Evolutionary conservation across 768 basidiomycete species (phyloP).

Genomic region (Sarcomyxa edulis): DNA sequence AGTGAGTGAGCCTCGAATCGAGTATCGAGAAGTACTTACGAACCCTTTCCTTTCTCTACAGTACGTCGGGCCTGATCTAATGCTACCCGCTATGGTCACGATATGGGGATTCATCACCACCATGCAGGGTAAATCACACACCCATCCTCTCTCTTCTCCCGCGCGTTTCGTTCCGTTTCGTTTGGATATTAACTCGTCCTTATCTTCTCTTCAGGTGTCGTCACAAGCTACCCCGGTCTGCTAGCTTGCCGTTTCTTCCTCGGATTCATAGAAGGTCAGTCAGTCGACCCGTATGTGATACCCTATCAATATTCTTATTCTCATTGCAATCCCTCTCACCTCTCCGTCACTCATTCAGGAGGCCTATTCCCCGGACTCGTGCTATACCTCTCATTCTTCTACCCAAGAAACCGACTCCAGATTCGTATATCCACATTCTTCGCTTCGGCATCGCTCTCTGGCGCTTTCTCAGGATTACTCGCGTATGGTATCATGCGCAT

Average conservation of each 20-base stretch:
- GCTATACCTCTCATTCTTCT: slow-evolving; percentile 52
- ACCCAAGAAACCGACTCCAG: slow-evolving; percentile 45
- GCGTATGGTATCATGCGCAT: slow-evolving; percentile 63
- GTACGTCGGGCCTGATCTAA: slow-evolving; percentile 51
- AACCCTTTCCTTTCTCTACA: slow-evolving; percentile 7
- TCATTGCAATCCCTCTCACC: neutral
- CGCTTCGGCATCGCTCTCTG: slow-evolving; percentile 51
- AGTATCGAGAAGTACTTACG: neutral
- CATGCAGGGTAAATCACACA: slow-evolving; percentile 42
- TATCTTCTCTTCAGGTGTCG: slow-evolving; percentile 31
- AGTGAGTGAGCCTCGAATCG: slow-evolving; percentile 17
- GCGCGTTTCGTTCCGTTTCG: neutral
- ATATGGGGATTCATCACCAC: slow-evolving; percentile 67
- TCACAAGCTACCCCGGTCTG: slow-evolving; percentile 36
- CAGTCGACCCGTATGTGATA: too few relatives aligned
- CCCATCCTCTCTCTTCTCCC: neutral
- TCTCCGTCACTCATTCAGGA: too few relatives aligned
- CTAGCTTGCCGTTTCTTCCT: slow-evolving; percentile 47
- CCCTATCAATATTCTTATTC: neutral
- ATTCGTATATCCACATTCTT: slow-evolving; percentile 47
- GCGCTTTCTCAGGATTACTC: slow-evolving; percentile 66
- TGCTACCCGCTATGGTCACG: slow-evolving; percentile 56
- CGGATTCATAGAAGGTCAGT: slow-evolving; percentile 42
- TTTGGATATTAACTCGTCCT: neutral
- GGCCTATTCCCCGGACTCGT: slow-evolving; percentile 56